Percentiles rank a stretch among this genome's conserved stretches.
Conservation (phyloP, 441 rosid species). For the Populus tomentosa region DNA sequence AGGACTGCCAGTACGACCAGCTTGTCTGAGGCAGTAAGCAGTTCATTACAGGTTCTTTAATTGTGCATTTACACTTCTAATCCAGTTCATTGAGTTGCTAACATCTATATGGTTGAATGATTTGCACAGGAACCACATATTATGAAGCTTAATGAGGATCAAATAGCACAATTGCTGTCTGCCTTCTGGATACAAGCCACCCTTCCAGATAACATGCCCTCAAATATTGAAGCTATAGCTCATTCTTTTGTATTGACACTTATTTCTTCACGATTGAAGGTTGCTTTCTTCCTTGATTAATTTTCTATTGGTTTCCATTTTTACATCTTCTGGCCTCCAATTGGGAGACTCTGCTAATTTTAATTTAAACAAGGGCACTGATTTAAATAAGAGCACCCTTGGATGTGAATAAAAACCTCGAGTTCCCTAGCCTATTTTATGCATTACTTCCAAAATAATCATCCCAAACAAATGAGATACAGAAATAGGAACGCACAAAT, state of each 20-base stretch:
- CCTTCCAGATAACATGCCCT: slow-evolving; percentile 75
- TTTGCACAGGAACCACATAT: slow-evolving; percentile 62
- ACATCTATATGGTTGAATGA: slow-evolving; percentile 9
- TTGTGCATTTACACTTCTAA: slow-evolving; percentile 3
- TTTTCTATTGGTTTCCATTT: background rate
- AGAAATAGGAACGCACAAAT: background rate
- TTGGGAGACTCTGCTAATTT: background rate
- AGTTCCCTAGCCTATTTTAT: background rate
- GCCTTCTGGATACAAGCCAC: slow-evolving; percentile 88
- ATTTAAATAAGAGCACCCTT: background rate
- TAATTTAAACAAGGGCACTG: background rate
- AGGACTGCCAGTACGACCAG: slow-evolving; percentile 42
- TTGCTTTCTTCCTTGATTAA: slow-evolving; percentile 11
- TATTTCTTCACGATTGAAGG: slow-evolving; percentile 78
- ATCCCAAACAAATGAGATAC: background rate
- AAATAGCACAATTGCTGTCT: slow-evolving; percentile 77
- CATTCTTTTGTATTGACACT: slow-evolving; percentile 69
- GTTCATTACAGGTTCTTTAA: slow-evolving; percentile 5
- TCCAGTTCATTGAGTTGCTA: slow-evolving; percentile 6
- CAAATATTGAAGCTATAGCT: slow-evolving; percentile 88
- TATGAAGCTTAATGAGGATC: slow-evolving; percentile 86
- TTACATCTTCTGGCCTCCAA: background rate
- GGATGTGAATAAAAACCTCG: background rate
- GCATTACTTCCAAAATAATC: background rate
- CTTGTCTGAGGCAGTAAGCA: slow-evolving; percentile 49